A percentile compares a stretch with the other conserved stretches of the same genome.
Conservation (phyloP, 805 yeast species). For the Yarrowia porcina region DNA sequence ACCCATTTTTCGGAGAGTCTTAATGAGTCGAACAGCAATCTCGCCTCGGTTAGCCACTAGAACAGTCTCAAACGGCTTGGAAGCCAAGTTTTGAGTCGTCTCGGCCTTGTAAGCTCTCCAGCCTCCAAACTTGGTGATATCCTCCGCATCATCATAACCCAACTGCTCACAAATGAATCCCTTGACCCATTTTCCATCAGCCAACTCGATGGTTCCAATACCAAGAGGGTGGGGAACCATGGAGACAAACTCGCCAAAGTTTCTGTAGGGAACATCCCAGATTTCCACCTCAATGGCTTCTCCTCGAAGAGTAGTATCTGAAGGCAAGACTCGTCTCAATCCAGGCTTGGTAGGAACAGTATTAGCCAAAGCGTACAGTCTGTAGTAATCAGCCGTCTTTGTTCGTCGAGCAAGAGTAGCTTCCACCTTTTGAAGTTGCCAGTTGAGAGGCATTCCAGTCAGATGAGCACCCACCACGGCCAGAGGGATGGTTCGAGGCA, state of each 20-base stretch:
- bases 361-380: constrained; percentile 66
- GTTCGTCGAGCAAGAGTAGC: constrained; percentile 68
- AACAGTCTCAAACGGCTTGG: constrained; percentile 75
- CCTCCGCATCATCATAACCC: constrained; percentile 72
- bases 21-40: constrained; percentile 91
- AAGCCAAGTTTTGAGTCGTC: constrained; percentile 37
- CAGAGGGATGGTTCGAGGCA: constrained; percentile 51
- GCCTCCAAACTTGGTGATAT: constrained; percentile 84
- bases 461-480: constrained; percentile 98
- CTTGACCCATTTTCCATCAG: constrained; percentile 77
- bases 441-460: constrained; percentile 81
- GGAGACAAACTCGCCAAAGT: constrained; percentile 76
- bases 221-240: constrained; percentile 96
- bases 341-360: constrained; percentile 89
- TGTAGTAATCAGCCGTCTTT: constrained; percentile 67
- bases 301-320: constrained; percentile 41
- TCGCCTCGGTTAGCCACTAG: constrained; percentile 97
- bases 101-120: constrained; percentile 62
- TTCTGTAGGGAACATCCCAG: constrained; percentile 73
- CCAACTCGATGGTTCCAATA: constrained; percentile 86
- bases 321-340: constrained; percentile 57
- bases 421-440: constrained; percentile 85
- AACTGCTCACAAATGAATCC: constrained; percentile 92
- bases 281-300: constrained; percentile 69
- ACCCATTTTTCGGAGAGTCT: constrained; percentile 74